These are phyloP conservation scores for Mycena vitilis DNA, from an alignment of 768 basidiomycete species.

Conservation along the genomic window DNA sequence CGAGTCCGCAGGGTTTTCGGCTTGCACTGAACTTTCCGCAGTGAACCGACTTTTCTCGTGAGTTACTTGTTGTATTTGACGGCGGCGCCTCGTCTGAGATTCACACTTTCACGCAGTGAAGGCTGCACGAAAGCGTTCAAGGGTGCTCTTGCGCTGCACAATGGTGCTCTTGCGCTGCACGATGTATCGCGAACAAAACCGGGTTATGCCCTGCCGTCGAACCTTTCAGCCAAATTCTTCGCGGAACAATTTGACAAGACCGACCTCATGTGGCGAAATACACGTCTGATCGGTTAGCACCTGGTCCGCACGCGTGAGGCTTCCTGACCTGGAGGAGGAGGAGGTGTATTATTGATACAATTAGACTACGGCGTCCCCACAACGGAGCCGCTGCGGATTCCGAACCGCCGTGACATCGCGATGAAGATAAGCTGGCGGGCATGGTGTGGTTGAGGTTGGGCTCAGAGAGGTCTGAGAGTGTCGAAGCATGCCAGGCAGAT, in stretches of 20 bases:
- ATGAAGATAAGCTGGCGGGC: conserved; percentile 36
- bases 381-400: conserved; percentile 33
- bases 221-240: conserved; percentile 36
- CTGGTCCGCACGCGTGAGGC: background rate
- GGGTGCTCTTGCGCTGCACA: conserved; percentile 24
- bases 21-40: background rate
- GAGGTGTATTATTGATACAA: no score
- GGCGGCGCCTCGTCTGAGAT: background rate
- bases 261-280: conserved; percentile 27
- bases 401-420: conserved; percentile 36
- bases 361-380: conserved; percentile 35
- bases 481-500: no score
- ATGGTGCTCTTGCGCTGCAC: conserved; percentile 23
- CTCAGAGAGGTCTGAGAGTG: no score
- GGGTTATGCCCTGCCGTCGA: conserved; percentile 11
- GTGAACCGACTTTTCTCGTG: conserved; percentile 33
- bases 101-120: background rate
- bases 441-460: background rate
- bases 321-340: background rate
- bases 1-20: background rate
- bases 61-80: background rate
- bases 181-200: conserved; percentile 9
- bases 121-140: conserved; percentile 30
- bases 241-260: conserved; percentile 31
- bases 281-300: conserved; percentile 21